Percentiles rank a stretch among this genome's conserved stretches.
Conservation (phyloP, 2,329 filamentous ascomycete species). For the Pseudogymnoascus sp. region DNA sequence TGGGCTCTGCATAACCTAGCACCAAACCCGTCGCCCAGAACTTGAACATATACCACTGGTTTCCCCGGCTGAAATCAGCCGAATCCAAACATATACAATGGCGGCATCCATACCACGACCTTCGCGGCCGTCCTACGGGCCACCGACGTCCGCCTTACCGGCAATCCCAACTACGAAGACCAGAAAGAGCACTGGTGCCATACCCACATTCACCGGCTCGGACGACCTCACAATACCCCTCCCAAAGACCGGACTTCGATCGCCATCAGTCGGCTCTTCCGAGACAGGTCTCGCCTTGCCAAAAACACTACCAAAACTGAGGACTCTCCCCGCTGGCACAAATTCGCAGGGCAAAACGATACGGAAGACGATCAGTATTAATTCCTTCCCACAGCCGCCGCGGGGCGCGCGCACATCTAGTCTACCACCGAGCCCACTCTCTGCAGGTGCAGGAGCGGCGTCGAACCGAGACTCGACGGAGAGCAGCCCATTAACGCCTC, state of each 20-base stretch:
- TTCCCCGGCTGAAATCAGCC: background rate
- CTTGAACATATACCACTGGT: conserved; percentile 1
- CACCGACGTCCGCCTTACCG: conserved; percentile 64
- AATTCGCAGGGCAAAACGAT: conserved; percentile 60
- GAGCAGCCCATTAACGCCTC: conserved; percentile 16
- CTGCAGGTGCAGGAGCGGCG: conserved; percentile 33
- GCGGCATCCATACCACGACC: conserved; percentile 46
- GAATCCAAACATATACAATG: conserved; percentile 31
- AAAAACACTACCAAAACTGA: conserved; percentile 48
- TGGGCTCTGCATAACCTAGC: conserved; percentile 8
- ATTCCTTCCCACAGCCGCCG: conserved; percentile 86
- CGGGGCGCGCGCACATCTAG: conserved; percentile 52
- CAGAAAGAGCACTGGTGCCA: conserved; percentile 54
- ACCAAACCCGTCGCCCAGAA: background rate
- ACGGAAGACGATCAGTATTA: conserved; percentile 86
- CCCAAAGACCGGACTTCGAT: conserved; percentile 50
- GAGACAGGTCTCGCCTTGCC: conserved; percentile 38
- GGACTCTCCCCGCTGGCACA: conserved; percentile 45
- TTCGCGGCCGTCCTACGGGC: conserved; percentile 60
- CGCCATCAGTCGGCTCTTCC: conserved; percentile 50
- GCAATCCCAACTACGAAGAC: conserved; percentile 67
- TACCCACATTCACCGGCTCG: conserved; percentile 31
- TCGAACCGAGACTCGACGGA: conserved; percentile 22
- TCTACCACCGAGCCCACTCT: conserved; percentile 54
- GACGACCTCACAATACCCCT: conserved; percentile 20